Conservation (phyloP, 768 basidiomycete species). For the Rhodosporidiobolus sp. region DNA sequence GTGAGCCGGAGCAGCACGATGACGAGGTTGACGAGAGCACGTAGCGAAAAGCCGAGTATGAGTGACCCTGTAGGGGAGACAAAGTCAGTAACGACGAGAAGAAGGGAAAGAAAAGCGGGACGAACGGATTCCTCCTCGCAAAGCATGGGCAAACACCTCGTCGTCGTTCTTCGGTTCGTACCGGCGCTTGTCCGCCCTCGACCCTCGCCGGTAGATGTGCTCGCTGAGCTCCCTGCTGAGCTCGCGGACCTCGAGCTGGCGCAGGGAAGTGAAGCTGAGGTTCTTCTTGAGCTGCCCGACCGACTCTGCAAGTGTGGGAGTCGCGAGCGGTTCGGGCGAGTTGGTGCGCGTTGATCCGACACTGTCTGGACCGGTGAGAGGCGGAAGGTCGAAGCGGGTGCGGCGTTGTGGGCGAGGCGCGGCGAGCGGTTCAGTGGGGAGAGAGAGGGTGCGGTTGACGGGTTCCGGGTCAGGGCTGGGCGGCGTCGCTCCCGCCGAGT, state of each 20-base stretch:
- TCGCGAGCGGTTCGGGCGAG: conserved; percentile 32
- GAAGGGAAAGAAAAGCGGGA: conserved; percentile 34
- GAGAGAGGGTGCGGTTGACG: neutral
- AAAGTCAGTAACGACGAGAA: too few relatives aligned
- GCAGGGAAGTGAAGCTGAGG: conserved; percentile 73
- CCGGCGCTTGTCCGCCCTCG: conserved; percentile 71
- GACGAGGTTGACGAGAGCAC: conserved; percentile 77
- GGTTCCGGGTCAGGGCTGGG: neutral
- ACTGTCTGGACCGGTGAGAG: neutral
- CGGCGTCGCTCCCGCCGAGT: neutral
- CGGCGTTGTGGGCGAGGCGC: neutral
- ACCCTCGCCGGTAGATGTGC: conserved; percentile 66
- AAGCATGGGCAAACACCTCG: conserved; percentile 69
- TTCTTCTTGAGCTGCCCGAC: conserved; percentile 28
- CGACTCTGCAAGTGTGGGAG: conserved; percentile 39
- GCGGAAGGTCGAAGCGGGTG: neutral
- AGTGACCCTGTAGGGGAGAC: conserved; percentile 63
- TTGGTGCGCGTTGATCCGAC: neutral
- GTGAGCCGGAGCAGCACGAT: conserved; percentile 71
- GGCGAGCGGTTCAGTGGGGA: neutral
- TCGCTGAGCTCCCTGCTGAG: conserved; percentile 60
- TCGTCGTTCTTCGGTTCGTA: conserved; percentile 60
- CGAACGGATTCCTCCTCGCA: conserved; percentile 68
- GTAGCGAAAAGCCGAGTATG: conserved; percentile 71
- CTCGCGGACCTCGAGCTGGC: conserved; percentile 62